Evolutionary conservation across 2,329 filamentous ascomycete species (phyloP), one percentile per base, ranked within the genome.

Genomic region (Parafenestella ontariensis): DNA sequence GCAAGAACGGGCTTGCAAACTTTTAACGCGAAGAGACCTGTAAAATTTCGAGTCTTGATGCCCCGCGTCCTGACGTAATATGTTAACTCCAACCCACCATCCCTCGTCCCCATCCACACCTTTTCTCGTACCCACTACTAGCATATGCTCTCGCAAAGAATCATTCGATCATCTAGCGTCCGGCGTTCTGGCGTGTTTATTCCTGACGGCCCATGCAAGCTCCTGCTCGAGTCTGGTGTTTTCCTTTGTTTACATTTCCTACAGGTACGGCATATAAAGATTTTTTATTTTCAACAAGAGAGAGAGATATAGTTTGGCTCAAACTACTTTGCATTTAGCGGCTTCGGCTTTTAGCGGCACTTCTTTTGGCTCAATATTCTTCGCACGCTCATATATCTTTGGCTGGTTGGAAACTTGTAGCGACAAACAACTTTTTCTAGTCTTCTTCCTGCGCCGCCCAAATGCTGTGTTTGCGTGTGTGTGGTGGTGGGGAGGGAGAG

Each of bases 1-100:
- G 91, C 15, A 96, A 96, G 78, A 96, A 92, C 74, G 93, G 94
- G n/a, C 84, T 96, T 44, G 92, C 92, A 24, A 90, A 93, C 44
- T 96, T 97, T 72, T 96, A 75, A 43, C 44, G 24, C n/a, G 2
- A 10, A 17, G 29, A 34, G 31, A 15, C 17, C 31, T 34, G 17
- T 13, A 10, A 31, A 31, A 31, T 10, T 4, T 20, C 24, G 18
- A 41, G 8, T 41, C 11, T 52, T 21, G 20, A 34, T 5, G 8
- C 24, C 24, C 24, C 24, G 24, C 24, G 40, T 28, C 40, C 39
- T 21, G 23, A 11, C 26, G 34, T 24, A 49, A 34, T 17, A 21
- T 5, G 40, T 26, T 46, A 17, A 26, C 37, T 17, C 51, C 36
- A 28, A 31, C 31, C 15, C 28, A 13, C 11, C 28, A 13, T 13